Evolutionary conservation across 805 yeast species (phyloP), one percentile per base, ranked within the genome.

Genomic region (Ogataea nakhonphanomensis): DNA sequence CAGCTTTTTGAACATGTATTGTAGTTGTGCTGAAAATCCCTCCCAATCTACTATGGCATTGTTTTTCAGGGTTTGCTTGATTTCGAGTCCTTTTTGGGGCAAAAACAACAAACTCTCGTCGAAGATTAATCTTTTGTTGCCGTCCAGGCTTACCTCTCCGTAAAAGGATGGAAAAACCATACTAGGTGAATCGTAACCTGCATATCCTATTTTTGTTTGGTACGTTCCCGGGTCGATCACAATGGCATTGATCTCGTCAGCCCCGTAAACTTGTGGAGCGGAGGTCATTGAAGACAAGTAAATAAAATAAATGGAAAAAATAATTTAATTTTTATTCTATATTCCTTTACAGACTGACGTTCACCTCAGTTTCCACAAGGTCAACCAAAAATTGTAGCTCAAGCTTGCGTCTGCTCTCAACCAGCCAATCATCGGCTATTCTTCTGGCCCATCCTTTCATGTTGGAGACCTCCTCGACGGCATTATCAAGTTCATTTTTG

Each of bases 391-490:
- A 81, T 67, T 89, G 91, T 26, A 86, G 77, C 68, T 91, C 98
- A 49, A 89, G 69, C 61, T 95, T 84, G 69, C 81, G 83, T 71
- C 97, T 81, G 34, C 93, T 88, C 62, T 88, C 95, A 23, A 70
- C 69, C 25, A 93, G 78, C 98, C 98, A 93, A 61, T 88, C 96
- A 53, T 79, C 78, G 27, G 97, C 93, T 53, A 93, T 73, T 58
- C 77, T 77, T 73, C 95, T 81, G 26, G 93, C 78, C 96, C 96
- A 87, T 29, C 98, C 98, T 65, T 86, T 84, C 65, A 93, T 74
- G 49, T 78, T 74, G 48, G 95, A 82, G 39, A 84, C 93, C 64
- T 90, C 96, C 59, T 90, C 95, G 21, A 93, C 95, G 11, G 99
- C 99, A 45, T 75, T 75, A 58, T 84, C 88, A 53, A 93, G 74